These are phyloP conservation scores for Seiridium unicorne DNA, from an alignment of 2,329 filamentous ascomycete species.

Conservation along the genomic window DNA sequence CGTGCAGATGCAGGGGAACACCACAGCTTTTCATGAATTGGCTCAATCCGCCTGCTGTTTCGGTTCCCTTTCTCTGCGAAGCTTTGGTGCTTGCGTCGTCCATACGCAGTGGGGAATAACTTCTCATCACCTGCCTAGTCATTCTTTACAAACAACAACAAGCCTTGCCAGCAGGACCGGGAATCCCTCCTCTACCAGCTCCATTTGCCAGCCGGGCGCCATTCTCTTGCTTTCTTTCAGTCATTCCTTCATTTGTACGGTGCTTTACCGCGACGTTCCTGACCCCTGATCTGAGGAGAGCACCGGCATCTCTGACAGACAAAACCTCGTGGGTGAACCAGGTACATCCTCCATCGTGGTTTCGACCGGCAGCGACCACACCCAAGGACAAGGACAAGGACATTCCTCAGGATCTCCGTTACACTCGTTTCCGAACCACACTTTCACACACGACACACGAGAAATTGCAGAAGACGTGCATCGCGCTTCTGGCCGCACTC, in stretches of 20 bases:
- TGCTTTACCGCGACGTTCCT: constrained; percentile 10
- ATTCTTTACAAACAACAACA: constrained; percentile 13
- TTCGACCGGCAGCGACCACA: constrained; percentile 5
- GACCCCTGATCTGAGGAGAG: constrained; percentile 27
- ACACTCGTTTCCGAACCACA: constrained; percentile 21
- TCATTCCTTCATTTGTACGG: constrained; percentile 22
- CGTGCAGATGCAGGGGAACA: constrained; percentile 7
- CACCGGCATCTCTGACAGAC: constrained; percentile 24
- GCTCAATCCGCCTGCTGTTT: neutral
- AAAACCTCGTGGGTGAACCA: constrained; percentile 15
- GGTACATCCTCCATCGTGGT: constrained; percentile 14
- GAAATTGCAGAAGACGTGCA: neutral
- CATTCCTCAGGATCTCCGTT: constrained; percentile 12
- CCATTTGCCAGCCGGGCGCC: constrained; percentile 9
- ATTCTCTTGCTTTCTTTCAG: constrained; percentile 18
- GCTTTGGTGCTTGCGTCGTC: neutral
- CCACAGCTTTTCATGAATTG: neutral
- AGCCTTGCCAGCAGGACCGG: neutral
- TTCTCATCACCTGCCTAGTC: constrained; percentile 11
- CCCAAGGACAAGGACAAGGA: neutral
- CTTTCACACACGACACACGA: constrained; percentile 9
- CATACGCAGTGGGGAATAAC: neutral
- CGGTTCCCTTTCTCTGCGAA: neutral
- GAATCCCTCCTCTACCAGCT: constrained; percentile 6
- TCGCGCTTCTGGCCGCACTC: neutral